Conservation (phyloP, 768 basidiomycete species). For the Kwoniella sp. region DNA sequence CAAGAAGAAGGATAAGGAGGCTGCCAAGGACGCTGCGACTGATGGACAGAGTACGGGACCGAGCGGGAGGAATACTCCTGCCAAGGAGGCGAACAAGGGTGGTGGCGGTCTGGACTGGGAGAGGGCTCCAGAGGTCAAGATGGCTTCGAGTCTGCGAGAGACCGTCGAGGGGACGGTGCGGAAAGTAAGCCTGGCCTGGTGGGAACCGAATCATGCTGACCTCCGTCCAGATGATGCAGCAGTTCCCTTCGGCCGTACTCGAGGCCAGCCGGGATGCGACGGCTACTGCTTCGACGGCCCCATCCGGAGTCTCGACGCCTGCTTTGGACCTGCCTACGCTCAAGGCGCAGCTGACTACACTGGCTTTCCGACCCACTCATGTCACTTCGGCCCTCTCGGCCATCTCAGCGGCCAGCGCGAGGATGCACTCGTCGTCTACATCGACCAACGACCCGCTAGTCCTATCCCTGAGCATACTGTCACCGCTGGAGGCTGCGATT, state of each 20-base stretch:
- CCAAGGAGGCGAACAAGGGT: constrained; percentile 9
- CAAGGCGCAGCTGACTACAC: constrained; percentile 57
- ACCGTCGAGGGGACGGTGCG: constrained; percentile 76
- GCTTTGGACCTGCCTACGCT: constrained; percentile 54
- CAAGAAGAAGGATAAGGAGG: constrained; percentile 54
- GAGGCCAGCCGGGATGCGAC: constrained; percentile 45
- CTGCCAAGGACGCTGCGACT: constrained; percentile 41
- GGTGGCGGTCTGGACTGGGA: constrained; percentile 43
- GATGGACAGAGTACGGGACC: constrained; percentile 46
- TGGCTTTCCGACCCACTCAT: constrained; percentile 62
- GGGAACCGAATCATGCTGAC: background rate
- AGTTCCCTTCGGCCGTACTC: constrained; percentile 49
- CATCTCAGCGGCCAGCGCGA: constrained; percentile 30
- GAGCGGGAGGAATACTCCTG: constrained; percentile 16
- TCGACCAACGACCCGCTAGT: constrained; percentile 59
- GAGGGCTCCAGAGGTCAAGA: constrained; percentile 65
- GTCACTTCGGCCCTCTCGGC: constrained; percentile 58
- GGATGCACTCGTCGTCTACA: constrained; percentile 54
- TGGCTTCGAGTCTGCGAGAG: constrained; percentile 71
- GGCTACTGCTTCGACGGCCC: constrained; percentile 19
- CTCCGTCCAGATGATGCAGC: constrained; percentile 45
- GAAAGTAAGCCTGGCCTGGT: constrained; percentile 55
- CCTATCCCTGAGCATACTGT: constrained; percentile 55
- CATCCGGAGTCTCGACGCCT: constrained; percentile 29
- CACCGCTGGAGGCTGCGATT: constrained; percentile 71